Percentiles rank a stretch among this genome's conserved stretches.
Conservation (phyloP, 2,329 filamentous ascomycete genomes). For the Gyromitra esculenta region DNA sequence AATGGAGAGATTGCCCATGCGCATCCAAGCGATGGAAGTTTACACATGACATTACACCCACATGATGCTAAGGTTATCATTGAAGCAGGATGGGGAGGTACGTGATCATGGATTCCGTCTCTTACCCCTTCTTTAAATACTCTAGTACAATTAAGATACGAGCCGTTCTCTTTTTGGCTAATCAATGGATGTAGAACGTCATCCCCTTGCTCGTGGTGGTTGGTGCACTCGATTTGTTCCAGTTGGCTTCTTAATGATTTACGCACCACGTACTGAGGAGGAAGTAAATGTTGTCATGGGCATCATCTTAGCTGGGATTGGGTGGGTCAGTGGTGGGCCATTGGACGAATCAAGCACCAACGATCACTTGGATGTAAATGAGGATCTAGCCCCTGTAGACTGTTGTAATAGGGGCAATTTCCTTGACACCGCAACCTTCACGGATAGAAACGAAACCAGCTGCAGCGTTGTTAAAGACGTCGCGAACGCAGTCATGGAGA, state of each 20-base stretch:
- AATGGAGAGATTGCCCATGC: conserved; percentile 85
- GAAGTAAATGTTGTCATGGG: conserved; percentile 74
- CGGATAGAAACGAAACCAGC: conserved; percentile 22
- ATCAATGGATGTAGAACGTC: conserved; percentile 60
- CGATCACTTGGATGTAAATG: conserved; percentile 5
- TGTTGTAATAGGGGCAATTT: conserved; percentile 18
- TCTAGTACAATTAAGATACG: conserved; percentile 1
- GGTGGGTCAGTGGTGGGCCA: conserved; percentile 66
- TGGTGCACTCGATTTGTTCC: conserved; percentile 76
- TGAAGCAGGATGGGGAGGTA: conserved; percentile 77
- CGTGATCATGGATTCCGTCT: conserved; percentile 42
- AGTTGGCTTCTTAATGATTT: conserved; percentile 80
- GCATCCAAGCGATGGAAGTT: conserved; percentile 77
- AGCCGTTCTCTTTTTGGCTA: conserved; percentile 30
- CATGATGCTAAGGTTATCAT: conserved; percentile 78
- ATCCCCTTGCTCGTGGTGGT: conserved; percentile 73
- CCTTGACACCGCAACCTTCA: conserved; percentile 10
- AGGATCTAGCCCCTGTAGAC: conserved; percentile 6
- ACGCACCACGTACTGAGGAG: conserved; percentile 75
- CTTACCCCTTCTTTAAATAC: conserved; percentile 7
- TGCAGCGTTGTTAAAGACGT: conserved; percentile 38
- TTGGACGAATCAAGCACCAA: conserved; percentile 31
- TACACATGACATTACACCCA: conserved; percentile 84
- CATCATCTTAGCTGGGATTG: conserved; percentile 78
- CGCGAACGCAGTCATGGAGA: conserved; percentile 40